phyloP scores from a whole-genome alignment of 2,329 filamentous ascomycete species.

The Pseudocercospora eumusae region DNA sequence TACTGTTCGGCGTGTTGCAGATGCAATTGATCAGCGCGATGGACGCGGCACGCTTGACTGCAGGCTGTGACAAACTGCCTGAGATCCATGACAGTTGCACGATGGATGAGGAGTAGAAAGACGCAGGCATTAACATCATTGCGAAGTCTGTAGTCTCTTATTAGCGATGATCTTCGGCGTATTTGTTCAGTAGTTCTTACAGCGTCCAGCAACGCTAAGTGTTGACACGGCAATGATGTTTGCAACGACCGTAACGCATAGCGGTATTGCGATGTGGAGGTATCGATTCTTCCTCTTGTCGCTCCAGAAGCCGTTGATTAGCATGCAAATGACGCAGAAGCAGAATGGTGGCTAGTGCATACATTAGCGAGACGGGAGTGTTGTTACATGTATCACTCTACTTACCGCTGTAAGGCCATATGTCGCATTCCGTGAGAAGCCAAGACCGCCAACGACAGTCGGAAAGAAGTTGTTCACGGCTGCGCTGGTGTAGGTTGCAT shows the following conservation, averaged over 20 bases:
- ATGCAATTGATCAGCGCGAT: slow-evolving; percentile 35
- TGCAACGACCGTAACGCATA: slow-evolving; percentile 56
- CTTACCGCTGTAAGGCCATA: slow-evolving; percentile 25
- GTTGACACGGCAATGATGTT: slow-evolving; percentile 64
- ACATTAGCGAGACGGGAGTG: neutral
- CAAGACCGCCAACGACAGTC: slow-evolving; percentile 43
- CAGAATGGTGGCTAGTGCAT: slow-evolving; percentile 21
- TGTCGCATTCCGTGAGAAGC: slow-evolving; percentile 34
- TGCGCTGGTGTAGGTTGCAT: slow-evolving; percentile 19
- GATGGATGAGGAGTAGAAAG: slow-evolving; percentile 59
- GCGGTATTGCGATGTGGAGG: slow-evolving; percentile 60
- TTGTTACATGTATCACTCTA: neutral
- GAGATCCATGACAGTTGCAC: slow-evolving; percentile 62
- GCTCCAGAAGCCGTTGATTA: slow-evolving; percentile 26
- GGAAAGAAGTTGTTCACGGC: slow-evolving; percentile 40
- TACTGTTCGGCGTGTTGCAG: slow-evolving; percentile 32
- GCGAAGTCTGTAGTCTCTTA: slow-evolving; percentile 47
- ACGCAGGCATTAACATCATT: slow-evolving; percentile 59
- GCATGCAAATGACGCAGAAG: slow-evolving; percentile 30
- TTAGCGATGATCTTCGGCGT: neutral
- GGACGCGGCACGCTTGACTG: slow-evolving; percentile 32
- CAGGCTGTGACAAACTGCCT: slow-evolving; percentile 31
- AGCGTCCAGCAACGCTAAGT: slow-evolving; percentile 53
- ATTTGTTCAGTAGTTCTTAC: slow-evolving; percentile 6
- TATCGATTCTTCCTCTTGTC: slow-evolving; percentile 46